Base-by-base conservation (phyloP, 768 basidiomycete species). In the Termitomyces sp. region DNA sequence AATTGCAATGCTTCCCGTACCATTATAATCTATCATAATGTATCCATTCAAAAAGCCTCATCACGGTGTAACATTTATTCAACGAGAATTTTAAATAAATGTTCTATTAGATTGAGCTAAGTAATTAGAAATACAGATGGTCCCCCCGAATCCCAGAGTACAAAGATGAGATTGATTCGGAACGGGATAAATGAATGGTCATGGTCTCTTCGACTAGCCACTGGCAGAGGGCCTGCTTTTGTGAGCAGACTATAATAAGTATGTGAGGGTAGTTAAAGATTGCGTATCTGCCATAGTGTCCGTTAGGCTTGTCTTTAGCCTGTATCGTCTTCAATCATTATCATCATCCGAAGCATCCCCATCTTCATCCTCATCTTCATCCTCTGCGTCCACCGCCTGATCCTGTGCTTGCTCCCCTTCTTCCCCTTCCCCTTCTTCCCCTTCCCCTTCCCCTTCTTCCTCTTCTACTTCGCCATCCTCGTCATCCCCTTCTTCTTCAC, bases 371-470 rank as follows among this genome's bases (percentile, higher is more conserved):
- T 52, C 57, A 32, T 62, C 61, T 5, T 62, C 67, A 20, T 61
- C 61, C 9, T 54, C 59, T n/a, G 54, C 54, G 2, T 53, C 33
- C 4, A 3, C 33, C 15, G 13, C n/a, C n/a, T 2, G 13, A 2
- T 60, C 58, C 16, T 65, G 64, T 6, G 64, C 68, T 10, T 59
- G 62, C 18, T 63, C 71, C 15, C 64, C 65, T 5, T 47, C 59
- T 31, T 52, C 61, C 2, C 54, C 60, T 1, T 56, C 61, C n/a
- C 50, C 52, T 18, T 54, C 58, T 36, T 52, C 53, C 22, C 55
- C 59, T 27, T 58, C 60, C 13, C 57, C 66, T 33, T 62, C 60
- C 11, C 49, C 55, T 18, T 54, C 59, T 3, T 27, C 61, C 55
- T 60, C 5, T 59, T 61, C 52, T 13, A 27, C 16, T 33, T 47